Evolutionary conservation across 2,329 filamentous ascomycete genomes (phyloP), one percentile per base, ranked within the genome.

Genomic region (Colletotrichum sp.): DNA sequence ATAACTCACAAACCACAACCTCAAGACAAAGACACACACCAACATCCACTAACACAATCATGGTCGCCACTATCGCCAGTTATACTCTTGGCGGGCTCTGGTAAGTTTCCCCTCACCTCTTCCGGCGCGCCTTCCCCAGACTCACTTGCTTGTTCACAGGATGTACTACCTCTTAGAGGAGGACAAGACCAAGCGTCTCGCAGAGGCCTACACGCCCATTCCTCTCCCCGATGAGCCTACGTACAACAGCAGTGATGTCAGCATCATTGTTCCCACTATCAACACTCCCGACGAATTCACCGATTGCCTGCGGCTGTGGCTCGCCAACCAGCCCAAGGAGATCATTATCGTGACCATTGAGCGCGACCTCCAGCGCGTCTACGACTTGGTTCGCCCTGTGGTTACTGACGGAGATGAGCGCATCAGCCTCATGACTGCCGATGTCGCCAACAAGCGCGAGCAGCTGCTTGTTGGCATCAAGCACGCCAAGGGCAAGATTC

Each of bases 331-430:
- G 2, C 82, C 82, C 0, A 71, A 62, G 15, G 81, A 83, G 66
- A 76, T 83, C 28, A 83, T 83, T 13, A 77, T 83, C 10, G 81
- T 83, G 18, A 83, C 82, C 1, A 59, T 78, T 2, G 55, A 67
- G 0, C 63, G 60, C 5, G 68, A 78, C 10, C 39, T 76, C 3
- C 44, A 68, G 5, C 60, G 60, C 2, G 77, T 82, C 18, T 15
- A 34, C 9, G 34, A 64, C 2, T 30, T 78, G 1, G 66, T 78
- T 32, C 52, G 71, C 21, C 66, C 76, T 0, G 49, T 72, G 10
- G 21, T 32, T 2, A 55, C 44, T 7, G 68, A 70, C 10, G 39
- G 32, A 5, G 63, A 57, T 4, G 76, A 78, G 5, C 30, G 63
- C 6, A 67, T 83, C n/a, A 65, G 24, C 2, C 16, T 83, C 8